Percentiles rank a stretch among this genome's conserved stretches.
Evolutionary conservation across 2,329 filamentous ascomycete genomes (phyloP).

Genomic region (Trichophyton verrucosum): DNA sequence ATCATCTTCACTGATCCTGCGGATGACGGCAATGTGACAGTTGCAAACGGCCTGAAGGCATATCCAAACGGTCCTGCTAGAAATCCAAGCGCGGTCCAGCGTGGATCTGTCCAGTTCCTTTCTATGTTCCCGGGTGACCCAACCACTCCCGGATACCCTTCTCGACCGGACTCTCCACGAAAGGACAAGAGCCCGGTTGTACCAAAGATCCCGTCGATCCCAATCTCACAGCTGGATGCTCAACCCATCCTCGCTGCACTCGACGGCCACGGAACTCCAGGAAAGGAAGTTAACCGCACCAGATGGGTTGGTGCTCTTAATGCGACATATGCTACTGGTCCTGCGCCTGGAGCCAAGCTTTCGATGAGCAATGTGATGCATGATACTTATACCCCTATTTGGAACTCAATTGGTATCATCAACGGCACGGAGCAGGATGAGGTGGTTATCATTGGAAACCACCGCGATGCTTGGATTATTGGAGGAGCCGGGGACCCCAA

Average conservation of each 20-base stretch:
- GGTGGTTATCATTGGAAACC: conserved; percentile 41
- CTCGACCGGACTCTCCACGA: conserved; percentile 19
- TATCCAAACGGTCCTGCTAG: conserved; percentile 35
- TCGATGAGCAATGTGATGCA: conserved; percentile 18
- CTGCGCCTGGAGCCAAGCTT: conserved; percentile 18
- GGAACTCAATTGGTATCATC: conserved; percentile 20
- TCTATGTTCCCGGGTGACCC: conserved; percentile 19
- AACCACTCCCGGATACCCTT: conserved; percentile 24
- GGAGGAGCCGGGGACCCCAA: conserved; percentile 44
- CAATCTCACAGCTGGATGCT: conserved; percentile 22
- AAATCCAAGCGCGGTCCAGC: conserved; percentile 35
- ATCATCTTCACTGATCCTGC: conserved; percentile 36
- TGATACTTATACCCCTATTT: conserved; percentile 18
- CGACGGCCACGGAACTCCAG: conserved; percentile 23
- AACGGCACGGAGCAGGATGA: conserved; percentile 23
- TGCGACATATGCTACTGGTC: conserved; percentile 22
- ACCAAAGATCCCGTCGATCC: conserved; percentile 26
- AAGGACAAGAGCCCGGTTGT: conserved; percentile 18
- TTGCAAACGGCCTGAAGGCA: conserved; percentile 34
- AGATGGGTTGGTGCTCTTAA: conserved; percentile 24
- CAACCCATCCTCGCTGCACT: conserved; percentile 22
- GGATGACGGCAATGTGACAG: conserved; percentile 37
- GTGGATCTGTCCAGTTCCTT: conserved; percentile 33
- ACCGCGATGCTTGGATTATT: conserved; percentile 44
- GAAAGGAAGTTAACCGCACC: conserved; percentile 22